phyloP scores from a whole-genome alignment of 2,329 filamentous ascomycete genomes.

The Paracoccidioides lutzii region DNA sequence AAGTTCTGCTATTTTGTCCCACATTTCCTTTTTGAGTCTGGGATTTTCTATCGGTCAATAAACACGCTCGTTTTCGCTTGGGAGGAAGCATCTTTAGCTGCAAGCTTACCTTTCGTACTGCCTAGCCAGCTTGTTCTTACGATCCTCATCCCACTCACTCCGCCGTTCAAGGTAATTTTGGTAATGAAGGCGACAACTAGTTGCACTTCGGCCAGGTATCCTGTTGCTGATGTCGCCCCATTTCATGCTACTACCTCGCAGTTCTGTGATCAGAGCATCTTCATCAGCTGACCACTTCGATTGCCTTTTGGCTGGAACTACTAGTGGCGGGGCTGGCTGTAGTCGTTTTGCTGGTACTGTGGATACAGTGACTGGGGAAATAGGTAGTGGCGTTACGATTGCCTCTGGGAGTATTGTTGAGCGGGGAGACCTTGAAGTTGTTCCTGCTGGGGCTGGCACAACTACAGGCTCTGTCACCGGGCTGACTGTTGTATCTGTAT shows the following conservation, averaged over 20 bases:
- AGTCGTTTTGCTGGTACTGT: constrained; percentile 29
- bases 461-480: background rate
- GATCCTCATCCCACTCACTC: constrained; percentile 93
- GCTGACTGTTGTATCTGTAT: constrained; percentile 6
- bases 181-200: constrained; percentile 88
- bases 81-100: background rate
- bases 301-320: constrained; percentile 67
- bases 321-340: constrained; percentile 31
- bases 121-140: constrained; percentile 89
- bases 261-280: constrained; percentile 78
- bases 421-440: background rate
- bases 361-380: constrained; percentile 21
- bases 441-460: background rate
- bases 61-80: constrained; percentile 1
- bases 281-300: constrained; percentile 94
- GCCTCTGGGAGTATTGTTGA: constrained; percentile 10
- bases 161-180: constrained; percentile 92
- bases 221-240: constrained; percentile 96
- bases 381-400: constrained; percentile 16
- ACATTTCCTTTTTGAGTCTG: constrained; percentile 97
- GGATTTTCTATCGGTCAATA: constrained; percentile 43
- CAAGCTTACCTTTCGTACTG: constrained; percentile 73
- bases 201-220: constrained; percentile 77
- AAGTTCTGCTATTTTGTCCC: constrained; percentile 88
- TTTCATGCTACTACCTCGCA: constrained; percentile 84